These are phyloP conservation scores for Aspergillus biplanus DNA, from an alignment of 495 filamentous ascomycete genomes.

Conservation along the genomic window DNA sequence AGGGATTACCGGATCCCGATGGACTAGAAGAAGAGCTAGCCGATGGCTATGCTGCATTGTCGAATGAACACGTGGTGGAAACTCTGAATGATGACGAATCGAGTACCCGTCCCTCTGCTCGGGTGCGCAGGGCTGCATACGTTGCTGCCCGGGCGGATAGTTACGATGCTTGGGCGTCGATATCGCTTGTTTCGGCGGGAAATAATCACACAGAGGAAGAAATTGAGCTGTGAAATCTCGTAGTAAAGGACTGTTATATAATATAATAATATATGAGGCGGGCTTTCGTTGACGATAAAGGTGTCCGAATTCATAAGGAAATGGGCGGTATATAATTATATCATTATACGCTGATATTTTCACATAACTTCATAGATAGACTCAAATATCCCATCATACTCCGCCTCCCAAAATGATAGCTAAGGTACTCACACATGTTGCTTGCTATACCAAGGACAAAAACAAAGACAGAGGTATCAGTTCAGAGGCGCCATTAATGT, in stretches of 20 bases:
- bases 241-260: neutral
- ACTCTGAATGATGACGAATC: neutral
- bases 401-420: neutral
- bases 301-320: neutral
- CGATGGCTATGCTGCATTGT: neutral
- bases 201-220: conserved; percentile 53
- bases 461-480: neutral
- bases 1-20: neutral
- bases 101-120: conserved; percentile 4
- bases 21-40: neutral
- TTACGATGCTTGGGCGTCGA: conserved; percentile 46
- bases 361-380: neutral
- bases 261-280: neutral
- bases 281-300: neutral
- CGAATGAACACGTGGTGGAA: neutral
- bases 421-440: neutral
- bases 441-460: neutral
- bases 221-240: conserved; percentile 44
- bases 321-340: neutral
- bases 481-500: neutral
- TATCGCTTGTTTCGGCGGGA: conserved; percentile 50
- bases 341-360: neutral
- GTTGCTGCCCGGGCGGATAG: conserved; percentile 41
- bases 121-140: conserved; percentile 36
- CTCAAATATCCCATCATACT: neutral